Conservation (phyloP, 805 yeast genomes). For the Debaryomyces hansenii region DNA sequence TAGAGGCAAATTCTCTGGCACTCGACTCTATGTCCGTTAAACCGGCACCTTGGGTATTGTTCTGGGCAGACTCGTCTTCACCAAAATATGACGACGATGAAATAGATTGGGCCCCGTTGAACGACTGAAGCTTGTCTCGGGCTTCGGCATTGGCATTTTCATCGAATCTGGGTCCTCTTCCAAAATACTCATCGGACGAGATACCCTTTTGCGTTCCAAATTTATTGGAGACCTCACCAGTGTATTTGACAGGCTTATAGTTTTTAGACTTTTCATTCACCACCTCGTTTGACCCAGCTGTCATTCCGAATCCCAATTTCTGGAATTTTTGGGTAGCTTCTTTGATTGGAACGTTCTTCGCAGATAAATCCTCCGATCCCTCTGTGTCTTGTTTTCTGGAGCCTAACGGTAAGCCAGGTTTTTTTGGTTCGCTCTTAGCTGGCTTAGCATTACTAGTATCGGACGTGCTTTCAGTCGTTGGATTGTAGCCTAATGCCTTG, state of each 20-base stretch:
- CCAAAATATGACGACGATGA: constrained; percentile 94
- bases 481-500: constrained; percentile 52
- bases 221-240: constrained; percentile 73
- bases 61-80: constrained; percentile 56
- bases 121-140: constrained; percentile 71
- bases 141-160: constrained; percentile 80
- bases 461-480: constrained; percentile 16
- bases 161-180: constrained; percentile 78
- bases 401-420: constrained; percentile 13
- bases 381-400: constrained; percentile 5
- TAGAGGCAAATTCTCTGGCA: constrained; percentile 64
- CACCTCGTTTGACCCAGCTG: constrained; percentile 56
- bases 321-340: constrained; percentile 70
- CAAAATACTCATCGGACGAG: constrained; percentile 93
- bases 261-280: constrained; percentile 26
- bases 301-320: constrained; percentile 89
- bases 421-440: constrained; percentile 9
- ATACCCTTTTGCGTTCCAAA: constrained; percentile 91
- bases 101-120: constrained; percentile 84
- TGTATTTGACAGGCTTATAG: constrained; percentile 59
- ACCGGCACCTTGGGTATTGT: constrained; percentile 16
- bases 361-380: not conserved
- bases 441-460: constrained; percentile 3
- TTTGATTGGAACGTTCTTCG: constrained; percentile 33
- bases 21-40: constrained; percentile 52